Percentiles rank a stretch among this genome's conserved stretches.
Evolutionary conservation across 768 basidiomycete species (phyloP).

Genomic region (Hygrophorus pudorinus): DNA sequence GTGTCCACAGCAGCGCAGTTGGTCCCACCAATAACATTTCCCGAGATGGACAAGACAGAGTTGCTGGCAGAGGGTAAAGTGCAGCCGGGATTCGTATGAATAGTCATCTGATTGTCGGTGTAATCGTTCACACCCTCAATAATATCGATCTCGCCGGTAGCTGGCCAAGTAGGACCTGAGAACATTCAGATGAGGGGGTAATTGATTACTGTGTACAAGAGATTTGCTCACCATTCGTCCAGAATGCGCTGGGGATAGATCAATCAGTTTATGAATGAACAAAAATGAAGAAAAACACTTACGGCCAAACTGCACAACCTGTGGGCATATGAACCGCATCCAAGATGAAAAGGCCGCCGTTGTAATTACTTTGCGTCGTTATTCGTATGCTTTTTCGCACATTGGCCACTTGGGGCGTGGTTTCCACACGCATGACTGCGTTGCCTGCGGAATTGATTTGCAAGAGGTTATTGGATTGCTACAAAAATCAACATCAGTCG

Average conservation of each 20-base stretch:
- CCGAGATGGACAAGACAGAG: slow-evolving; percentile 43
- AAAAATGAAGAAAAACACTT: slow-evolving; percentile 15
- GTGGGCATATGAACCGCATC: slow-evolving; percentile 86
- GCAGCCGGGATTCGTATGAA: slow-evolving; percentile 72
- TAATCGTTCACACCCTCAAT: slow-evolving; percentile 78
- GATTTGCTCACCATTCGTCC: slow-evolving; percentile 30
- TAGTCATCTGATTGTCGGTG: slow-evolving; percentile 72
- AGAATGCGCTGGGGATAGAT: slow-evolving; percentile 28
- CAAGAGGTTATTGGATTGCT: slow-evolving; percentile 51
- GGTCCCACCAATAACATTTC: slow-evolving; percentile 56
- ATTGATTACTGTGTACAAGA: neutral
- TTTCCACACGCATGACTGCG: slow-evolving; percentile 85
- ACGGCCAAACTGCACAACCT: slow-evolving; percentile 85
- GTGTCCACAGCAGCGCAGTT: slow-evolving; percentile 66
- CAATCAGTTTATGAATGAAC: neutral
- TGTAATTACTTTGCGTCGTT: slow-evolving; percentile 48
- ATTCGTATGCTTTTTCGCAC: slow-evolving; percentile 76
- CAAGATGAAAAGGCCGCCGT: slow-evolving; percentile 64
- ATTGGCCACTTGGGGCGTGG: slow-evolving; percentile 57
- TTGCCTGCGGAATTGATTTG: slow-evolving; percentile 62
- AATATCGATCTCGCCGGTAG: slow-evolving; percentile 71
- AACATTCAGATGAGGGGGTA: neutral
- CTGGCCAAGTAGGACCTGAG: slow-evolving; percentile 44
- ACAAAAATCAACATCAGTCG: neutral
- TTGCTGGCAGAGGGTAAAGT: slow-evolving; percentile 40